These are phyloP conservation scores for Keithomyces neogunnii DNA, from an alignment of 2,329 filamentous ascomycete species.

Conservation along the genomic window DNA sequence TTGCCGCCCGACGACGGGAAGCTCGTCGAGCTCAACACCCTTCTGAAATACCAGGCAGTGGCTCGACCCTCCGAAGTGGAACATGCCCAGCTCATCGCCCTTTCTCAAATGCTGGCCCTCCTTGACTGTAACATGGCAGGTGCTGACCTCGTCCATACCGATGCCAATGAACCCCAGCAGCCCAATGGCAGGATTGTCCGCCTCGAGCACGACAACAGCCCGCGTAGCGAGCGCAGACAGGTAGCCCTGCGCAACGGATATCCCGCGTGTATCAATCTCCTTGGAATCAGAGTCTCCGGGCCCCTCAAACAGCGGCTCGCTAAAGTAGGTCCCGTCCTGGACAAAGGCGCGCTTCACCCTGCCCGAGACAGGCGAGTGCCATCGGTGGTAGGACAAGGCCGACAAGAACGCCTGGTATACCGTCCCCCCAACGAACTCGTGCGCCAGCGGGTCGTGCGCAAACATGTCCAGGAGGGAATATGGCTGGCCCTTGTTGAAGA, in stretches of 20 bases:
- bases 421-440: slow-evolving; percentile 52
- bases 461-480: slow-evolving; percentile 61
- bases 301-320: slow-evolving; percentile 40
- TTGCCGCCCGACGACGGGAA: slow-evolving; percentile 25
- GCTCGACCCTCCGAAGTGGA: slow-evolving; percentile 69
- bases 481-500: slow-evolving; percentile 62
- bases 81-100: slow-evolving; percentile 68
- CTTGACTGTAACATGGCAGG: slow-evolving; percentile 61
- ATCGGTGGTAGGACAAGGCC: slow-evolving; percentile 61
- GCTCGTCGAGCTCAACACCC: slow-evolving; percentile 37
- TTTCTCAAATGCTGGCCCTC: slow-evolving; percentile 59
- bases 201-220: slow-evolving; percentile 61
- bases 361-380: slow-evolving; percentile 62
- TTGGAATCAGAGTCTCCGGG: slow-evolving; percentile 15
- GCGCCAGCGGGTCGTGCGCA: slow-evolving; percentile 40
- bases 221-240: slow-evolving; percentile 59
- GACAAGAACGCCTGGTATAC: slow-evolving; percentile 65
- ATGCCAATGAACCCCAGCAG: slow-evolving; percentile 63
- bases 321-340: slow-evolving; percentile 59
- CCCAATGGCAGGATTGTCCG: slow-evolving; percentile 58
- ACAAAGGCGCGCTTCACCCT: slow-evolving; percentile 49
- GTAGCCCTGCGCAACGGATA: slow-evolving; percentile 53
- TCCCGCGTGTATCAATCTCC: slow-evolving; percentile 31
- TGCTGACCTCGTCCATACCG: slow-evolving; percentile 70
- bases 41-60: slow-evolving; percentile 60